Base-by-base conservation (phyloP, 805 yeast genomes). In the Candida verbasci region DNA sequence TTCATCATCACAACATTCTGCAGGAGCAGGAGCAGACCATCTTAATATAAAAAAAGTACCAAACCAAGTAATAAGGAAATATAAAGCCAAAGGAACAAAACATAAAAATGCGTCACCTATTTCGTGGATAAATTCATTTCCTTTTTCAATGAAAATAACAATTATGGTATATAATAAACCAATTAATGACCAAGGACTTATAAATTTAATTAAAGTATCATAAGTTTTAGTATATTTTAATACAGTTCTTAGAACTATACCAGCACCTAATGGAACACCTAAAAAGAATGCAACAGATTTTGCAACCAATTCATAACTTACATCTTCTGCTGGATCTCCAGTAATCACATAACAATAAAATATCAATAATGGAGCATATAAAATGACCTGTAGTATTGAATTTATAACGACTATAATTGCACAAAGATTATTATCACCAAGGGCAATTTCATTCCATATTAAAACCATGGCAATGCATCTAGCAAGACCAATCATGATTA, bases 401-500 rank as follows among this genome's bases (percentile, higher is more conserved):
- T 76, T 76, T 29, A 73, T 49, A 6, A 73, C 54, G 2, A 77
- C 80, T n/a, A 76, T 45, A 6, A 73, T 46, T 3, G 76, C 78
- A 52, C 82, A 76, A 29, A 73, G 50, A 27, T 62, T 62, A 31
- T 56, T 53, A 47, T 75, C 78, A 5, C 82, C 82, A 6, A 56
- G 65, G 2, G 80, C 76, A 12, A 77, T 56, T 21, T 71, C 67
- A 47, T 71, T 76, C 82, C 82, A 76, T 18, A 76, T 50, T 34
- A 77, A 53, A 1, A 76, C 82, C 82, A 77, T 76, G 16, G 82
- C 82, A 43, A 76, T 75, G 48, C 82, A 76, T 40, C 82, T 55
- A 5, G 80, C 82, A 24, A 73, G 39, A 1, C 82, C 82, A 31
- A 77, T 72, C 72, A 77, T 67, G 21, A 77, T 73, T n/a, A 77